A percentile compares a stretch with the other conserved stretches of the same genome.
Conservation (phyloP, 176 grass and related monocot genomes). For the Poa pratensis region DNA sequence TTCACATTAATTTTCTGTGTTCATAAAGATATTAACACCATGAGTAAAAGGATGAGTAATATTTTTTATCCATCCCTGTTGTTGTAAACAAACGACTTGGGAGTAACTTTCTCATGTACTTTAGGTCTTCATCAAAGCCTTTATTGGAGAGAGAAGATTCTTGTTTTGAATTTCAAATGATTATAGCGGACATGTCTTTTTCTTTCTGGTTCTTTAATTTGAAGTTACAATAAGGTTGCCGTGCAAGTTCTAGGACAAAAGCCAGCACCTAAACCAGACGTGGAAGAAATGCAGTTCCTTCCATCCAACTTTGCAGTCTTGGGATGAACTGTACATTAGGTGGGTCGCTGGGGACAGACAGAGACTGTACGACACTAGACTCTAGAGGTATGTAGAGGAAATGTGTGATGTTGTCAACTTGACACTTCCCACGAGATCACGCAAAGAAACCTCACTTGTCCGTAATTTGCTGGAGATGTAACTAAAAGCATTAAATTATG, state of each 20-base stretch:
- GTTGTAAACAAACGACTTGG: constrained; percentile 41
- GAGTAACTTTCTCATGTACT: constrained; percentile 50
- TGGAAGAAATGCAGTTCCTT: constrained; percentile 2
- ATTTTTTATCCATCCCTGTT: constrained; percentile 28
- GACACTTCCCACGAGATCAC: constrained; percentile 50
- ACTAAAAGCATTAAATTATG: constrained; percentile 52
- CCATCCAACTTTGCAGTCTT: constrained; percentile 17
- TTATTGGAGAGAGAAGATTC: constrained; percentile 51
- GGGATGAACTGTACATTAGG: constrained; percentile 17
- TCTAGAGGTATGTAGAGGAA: constrained; percentile 24
- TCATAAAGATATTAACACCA: constrained; percentile 7
- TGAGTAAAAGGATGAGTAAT: constrained; percentile 14
- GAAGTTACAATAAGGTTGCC: constrained; percentile 35
- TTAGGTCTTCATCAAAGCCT: constrained; percentile 51
- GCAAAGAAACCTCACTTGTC: constrained; percentile 55
- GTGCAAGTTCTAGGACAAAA: constrained; percentile 34
- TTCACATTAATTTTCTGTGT: constrained; percentile 26
- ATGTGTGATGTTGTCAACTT: constrained; percentile 38
- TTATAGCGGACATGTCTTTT: constrained; percentile 37
- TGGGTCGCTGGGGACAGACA: constrained; percentile 17
- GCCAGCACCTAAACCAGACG: constrained; percentile 23
- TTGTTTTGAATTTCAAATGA: constrained; percentile 52
- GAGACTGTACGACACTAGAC: not conserved
- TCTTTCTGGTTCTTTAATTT: constrained; percentile 39
- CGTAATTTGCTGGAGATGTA: constrained; percentile 48